Conservation (phyloP, 768 basidiomycete species). For the Cystobasidium onofrii region DNA sequence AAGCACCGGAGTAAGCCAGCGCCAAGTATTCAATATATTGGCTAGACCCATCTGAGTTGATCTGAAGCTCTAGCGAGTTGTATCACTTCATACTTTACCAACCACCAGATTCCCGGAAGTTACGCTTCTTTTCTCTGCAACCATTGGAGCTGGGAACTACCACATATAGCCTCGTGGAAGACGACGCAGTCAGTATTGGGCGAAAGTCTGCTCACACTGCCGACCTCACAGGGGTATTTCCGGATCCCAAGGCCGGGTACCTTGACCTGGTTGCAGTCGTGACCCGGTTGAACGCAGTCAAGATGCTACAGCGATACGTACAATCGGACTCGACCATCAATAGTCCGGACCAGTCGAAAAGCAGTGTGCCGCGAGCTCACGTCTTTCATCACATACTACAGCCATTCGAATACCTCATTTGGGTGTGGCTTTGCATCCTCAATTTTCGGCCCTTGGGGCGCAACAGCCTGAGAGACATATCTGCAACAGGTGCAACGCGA, state of each 20-base stretch:
- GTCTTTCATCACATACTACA: no score
- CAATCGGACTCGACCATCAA: no score
- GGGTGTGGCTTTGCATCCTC: neutral
- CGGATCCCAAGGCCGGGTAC: neutral
- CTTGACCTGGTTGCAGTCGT: neutral
- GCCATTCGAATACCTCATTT: neutral
- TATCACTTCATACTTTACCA: neutral
- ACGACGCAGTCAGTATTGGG: no score
- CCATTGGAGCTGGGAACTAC: constrained; percentile 4
- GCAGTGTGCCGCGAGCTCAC: no score
- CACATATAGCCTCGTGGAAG: neutral
- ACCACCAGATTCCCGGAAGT: constrained; percentile 15
- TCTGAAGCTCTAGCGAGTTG: no score
- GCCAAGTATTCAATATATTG: no score
- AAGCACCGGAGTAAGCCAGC: no score
- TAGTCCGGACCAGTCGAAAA: no score
- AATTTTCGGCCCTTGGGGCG: neutral
- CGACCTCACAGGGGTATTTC: neutral
- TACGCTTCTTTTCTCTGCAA: neutral
- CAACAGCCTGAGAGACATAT: constrained; percentile 20
- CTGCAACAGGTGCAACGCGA: neutral
- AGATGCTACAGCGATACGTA: neutral
- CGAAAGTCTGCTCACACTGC: neutral
- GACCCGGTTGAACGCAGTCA: neutral
- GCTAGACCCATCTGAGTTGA: no score